phyloP scores from a whole-genome alignment of 768 basidiomycete species.

The Collybia sp. region DNA sequence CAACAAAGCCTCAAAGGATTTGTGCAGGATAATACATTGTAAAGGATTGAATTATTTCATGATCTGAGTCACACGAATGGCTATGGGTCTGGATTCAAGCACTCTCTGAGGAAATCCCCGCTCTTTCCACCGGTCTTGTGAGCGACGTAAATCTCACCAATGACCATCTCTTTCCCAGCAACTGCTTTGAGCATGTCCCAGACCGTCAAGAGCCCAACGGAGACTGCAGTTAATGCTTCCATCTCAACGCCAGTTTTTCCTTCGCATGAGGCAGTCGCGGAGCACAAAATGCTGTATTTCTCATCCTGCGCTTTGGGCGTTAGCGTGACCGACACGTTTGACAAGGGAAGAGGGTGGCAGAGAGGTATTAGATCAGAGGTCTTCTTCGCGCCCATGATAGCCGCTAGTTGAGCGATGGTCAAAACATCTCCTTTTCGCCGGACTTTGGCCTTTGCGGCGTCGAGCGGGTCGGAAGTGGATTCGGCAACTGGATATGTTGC shows the following conservation, averaged over 20 bases:
- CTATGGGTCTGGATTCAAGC: neutral
- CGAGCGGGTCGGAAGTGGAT: constrained; percentile 12
- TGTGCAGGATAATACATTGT: constrained; percentile 12
- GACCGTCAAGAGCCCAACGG: constrained; percentile 71
- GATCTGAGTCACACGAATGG: too few relatives aligned
- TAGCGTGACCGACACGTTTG: constrained; percentile 64
- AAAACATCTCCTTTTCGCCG: constrained; percentile 65
- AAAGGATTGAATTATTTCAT: neutral
- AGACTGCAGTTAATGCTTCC: constrained; percentile 88
- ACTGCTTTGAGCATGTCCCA: constrained; percentile 96
- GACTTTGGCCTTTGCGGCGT: constrained; percentile 43
- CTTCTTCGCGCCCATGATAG: constrained; percentile 83
- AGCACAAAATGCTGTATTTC: constrained; percentile 50
- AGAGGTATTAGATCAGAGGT: constrained; percentile 83
- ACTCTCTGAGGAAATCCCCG: constrained; percentile 52
- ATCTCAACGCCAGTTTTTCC: constrained; percentile 90
- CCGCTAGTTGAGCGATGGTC: constrained; percentile 78
- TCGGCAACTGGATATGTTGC: constrained; percentile 27
- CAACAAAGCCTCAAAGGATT: constrained; percentile 21
- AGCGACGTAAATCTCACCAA: constrained; percentile 60
- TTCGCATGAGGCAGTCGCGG: constrained; percentile 67
- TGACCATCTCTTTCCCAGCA: constrained; percentile 83
- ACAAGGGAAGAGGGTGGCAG: constrained; percentile 79
- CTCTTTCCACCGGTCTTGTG: constrained; percentile 72
- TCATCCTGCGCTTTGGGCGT: constrained; percentile 32